Evolutionary conservation across 2,329 filamentous ascomycete species (phyloP).

Genomic region (Pseudonectria foliicola): DNA sequence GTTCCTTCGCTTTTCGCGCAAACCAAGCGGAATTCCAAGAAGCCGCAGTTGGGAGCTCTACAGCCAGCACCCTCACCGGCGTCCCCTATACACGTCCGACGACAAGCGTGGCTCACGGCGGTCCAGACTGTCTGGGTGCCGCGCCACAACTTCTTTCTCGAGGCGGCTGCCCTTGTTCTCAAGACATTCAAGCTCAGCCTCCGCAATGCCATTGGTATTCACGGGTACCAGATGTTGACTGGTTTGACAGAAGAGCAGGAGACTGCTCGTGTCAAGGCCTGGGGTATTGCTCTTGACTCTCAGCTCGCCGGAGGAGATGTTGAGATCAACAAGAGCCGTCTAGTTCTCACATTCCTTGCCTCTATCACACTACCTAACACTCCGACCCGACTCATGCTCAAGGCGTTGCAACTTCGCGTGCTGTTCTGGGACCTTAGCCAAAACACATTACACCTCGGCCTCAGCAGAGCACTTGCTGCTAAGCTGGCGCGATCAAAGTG

Average conservation of each 20-base stretch:
- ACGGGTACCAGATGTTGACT: constrained; percentile 70
- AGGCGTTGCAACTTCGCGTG: constrained; percentile 85
- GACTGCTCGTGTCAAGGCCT: constrained; percentile 78
- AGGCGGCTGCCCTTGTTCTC: constrained; percentile 70
- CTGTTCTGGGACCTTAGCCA: constrained; percentile 73
- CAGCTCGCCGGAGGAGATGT: constrained; percentile 86
- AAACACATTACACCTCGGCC: constrained; percentile 54
- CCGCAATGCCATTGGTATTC: constrained; percentile 68
- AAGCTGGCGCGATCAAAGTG: constrained; percentile 71
- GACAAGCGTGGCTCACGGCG: constrained; percentile 86
- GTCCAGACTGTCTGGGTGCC: constrained; percentile 91
- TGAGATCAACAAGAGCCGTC: constrained; percentile 79
- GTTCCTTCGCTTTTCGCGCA: constrained; percentile 45
- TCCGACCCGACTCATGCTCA: constrained; percentile 78
- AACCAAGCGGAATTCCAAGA: constrained; percentile 43
- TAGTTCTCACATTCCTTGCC: constrained; percentile 79
- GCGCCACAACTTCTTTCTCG: constrained; percentile 76
- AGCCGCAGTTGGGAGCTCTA: constrained; percentile 36
- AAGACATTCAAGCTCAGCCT: constrained; percentile 79
- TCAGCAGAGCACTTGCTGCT: constrained; percentile 63
- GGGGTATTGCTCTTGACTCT: constrained; percentile 88
- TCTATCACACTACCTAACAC: constrained; percentile 81
- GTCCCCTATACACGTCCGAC: constrained; percentile 76
- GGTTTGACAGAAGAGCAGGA: constrained; percentile 81
- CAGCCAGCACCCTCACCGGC: constrained; percentile 62